Evolutionary conservation across 768 basidiomycete species (phyloP).

Genomic region (Serendipita sp.): DNA sequence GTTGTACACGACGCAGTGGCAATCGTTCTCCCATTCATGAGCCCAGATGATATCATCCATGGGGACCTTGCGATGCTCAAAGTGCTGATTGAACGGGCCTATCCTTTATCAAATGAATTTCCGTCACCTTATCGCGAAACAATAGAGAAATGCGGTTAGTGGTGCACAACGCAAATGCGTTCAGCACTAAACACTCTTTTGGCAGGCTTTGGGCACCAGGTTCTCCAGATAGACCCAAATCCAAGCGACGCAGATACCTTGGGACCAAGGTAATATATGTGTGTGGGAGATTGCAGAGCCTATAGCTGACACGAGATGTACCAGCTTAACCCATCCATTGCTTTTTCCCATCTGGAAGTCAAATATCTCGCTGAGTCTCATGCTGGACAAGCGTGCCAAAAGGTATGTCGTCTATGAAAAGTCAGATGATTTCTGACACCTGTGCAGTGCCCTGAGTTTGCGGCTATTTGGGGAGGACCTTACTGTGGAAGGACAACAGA

Average conservation of each 20-base stretch:
- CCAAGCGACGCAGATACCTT: not conserved
- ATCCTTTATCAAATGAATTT: conserved; percentile 58
- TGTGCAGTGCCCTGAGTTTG: conserved; percentile 60
- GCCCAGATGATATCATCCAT: conserved; percentile 41
- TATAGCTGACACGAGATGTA: conserved; percentile 5
- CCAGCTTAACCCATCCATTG: conserved; percentile 59
- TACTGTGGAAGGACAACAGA: conserved; percentile 22
- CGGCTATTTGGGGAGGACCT: conserved; percentile 73
- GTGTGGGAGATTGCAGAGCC: not conserved
- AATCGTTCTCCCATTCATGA: conserved; percentile 67
- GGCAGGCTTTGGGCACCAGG: conserved; percentile 50
- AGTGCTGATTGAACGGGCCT: conserved; percentile 58
- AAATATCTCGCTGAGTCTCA: conserved; percentile 65
- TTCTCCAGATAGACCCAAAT: conserved; percentile 42
- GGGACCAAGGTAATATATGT: not conserved
- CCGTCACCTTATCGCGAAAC: conserved; percentile 37
- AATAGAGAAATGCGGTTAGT: conserved; percentile 40
- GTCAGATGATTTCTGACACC: not conserved
- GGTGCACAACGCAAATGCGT: not conserved
- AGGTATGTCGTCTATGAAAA: conserved; percentile 33
- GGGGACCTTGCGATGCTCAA: conserved; percentile 41
- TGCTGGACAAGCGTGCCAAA: conserved; percentile 96
- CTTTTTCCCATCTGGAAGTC: conserved; percentile 95
- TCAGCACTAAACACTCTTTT: not conserved
- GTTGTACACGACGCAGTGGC: conserved; percentile 74